These are phyloP conservation scores for Chaetomium olivaceum DNA, from an alignment of 2,329 filamentous ascomycete genomes.

Conservation along the genomic window DNA sequence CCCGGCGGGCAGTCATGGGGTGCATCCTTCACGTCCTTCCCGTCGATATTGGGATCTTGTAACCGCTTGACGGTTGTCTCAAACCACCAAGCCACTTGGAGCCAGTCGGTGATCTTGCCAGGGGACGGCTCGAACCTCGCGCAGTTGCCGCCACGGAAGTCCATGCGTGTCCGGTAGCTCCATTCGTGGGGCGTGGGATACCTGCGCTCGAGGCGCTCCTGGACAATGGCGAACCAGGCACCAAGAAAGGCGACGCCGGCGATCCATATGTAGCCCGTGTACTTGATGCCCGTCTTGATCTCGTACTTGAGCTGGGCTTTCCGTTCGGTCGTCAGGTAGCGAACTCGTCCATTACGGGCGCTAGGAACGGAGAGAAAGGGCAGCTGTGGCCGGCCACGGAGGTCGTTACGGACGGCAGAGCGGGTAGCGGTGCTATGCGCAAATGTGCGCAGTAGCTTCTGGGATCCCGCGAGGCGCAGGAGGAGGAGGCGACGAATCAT, in stretches of 20 bases:
- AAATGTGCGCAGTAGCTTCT: constrained; percentile 47
- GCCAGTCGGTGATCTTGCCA: constrained; percentile 65
- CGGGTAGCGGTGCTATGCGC: constrained; percentile 54
- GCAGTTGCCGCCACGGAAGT: constrained; percentile 64
- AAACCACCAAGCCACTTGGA: constrained; percentile 61
- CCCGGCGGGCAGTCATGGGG: constrained; percentile 46
- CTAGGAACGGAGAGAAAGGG: constrained; percentile 53
- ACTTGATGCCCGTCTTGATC: constrained; percentile 68
- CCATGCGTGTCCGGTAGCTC: constrained; percentile 68
- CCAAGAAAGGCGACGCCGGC: constrained; percentile 60
- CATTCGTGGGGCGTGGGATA: constrained; percentile 85
- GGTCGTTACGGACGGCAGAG: constrained; percentile 35
- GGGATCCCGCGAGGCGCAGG: constrained; percentile 34
- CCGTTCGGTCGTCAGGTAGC: constrained; percentile 78
- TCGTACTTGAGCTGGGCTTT: constrained; percentile 71
- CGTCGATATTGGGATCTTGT: constrained; percentile 69
- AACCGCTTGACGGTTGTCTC: constrained; percentile 63
- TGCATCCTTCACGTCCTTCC: constrained; percentile 61
- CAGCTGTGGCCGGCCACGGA: constrained; percentile 44
- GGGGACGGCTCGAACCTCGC: constrained; percentile 57
- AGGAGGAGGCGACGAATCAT: constrained; percentile 45
- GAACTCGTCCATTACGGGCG: constrained; percentile 52
- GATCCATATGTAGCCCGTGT: constrained; percentile 65
- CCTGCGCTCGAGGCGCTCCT: constrained; percentile 72
- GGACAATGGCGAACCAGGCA: constrained; percentile 65